These are phyloP conservation scores for Penicillium steckii DNA, from an alignment of 495 filamentous ascomycete genomes.

Conservation along the genomic window DNA sequence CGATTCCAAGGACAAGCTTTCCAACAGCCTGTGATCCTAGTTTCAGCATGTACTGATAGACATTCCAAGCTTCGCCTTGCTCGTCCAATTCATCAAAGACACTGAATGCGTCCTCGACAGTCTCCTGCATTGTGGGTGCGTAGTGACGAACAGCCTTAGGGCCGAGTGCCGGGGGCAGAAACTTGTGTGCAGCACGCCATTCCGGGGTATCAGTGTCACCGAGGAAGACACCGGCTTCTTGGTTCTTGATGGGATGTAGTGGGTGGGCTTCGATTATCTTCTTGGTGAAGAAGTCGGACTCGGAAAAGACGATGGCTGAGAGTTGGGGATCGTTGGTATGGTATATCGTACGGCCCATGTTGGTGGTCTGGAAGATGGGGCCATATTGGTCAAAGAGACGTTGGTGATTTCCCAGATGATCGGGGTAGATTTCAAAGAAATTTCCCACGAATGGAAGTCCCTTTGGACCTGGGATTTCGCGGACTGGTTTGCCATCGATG, in stretches of 20 bases:
- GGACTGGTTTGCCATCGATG: constrained; percentile 40
- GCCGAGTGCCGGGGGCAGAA: constrained; percentile 49
- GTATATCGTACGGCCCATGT: constrained; percentile 49
- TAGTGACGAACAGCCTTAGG: constrained; percentile 57
- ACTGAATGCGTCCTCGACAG: constrained; percentile 37
- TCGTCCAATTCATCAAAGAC: constrained; percentile 53
- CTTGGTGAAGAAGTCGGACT: constrained; percentile 52
- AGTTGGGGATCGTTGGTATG: constrained; percentile 48
- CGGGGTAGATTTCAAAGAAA: constrained; percentile 55
- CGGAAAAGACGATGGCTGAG: constrained; percentile 36
- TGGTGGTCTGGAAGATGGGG: constrained; percentile 51
- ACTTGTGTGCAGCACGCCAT: constrained; percentile 51
- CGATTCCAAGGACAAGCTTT: constrained; percentile 46
- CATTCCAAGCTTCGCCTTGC: constrained; percentile 49
- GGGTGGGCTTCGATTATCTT: constrained; percentile 50
- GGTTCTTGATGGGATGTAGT: constrained; percentile 40
- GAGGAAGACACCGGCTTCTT: constrained; percentile 47
- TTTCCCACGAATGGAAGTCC: constrained; percentile 50
- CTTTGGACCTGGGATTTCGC: constrained; percentile 41
- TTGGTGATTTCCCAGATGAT: constrained; percentile 57
- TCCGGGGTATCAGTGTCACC: constrained; percentile 47
- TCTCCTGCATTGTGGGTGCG: constrained; percentile 49
- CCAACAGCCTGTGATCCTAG: constrained; percentile 50
- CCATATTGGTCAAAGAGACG: constrained; percentile 54
- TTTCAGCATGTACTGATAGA: constrained; percentile 58